Evolutionary conservation across 176 grass and related monocot genomes (phyloP).

Genomic region (Panicum miliaceum): DNA sequence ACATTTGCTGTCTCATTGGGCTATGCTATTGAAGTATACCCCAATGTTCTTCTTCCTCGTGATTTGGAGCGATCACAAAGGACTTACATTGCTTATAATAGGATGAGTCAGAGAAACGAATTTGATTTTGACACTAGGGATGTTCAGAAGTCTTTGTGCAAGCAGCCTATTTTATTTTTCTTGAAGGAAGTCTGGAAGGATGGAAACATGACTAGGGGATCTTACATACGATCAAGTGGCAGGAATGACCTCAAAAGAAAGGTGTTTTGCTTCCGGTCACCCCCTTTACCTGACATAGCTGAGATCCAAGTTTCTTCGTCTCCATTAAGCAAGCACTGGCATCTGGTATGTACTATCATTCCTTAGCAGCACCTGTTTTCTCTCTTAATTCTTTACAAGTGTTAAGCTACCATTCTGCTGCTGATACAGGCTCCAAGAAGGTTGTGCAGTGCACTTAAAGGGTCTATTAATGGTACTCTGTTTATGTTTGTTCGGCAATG

Average conservation of each 20-base stretch:
- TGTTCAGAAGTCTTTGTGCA: constrained; percentile 83
- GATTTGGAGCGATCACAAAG: constrained; percentile 79
- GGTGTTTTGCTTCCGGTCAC: constrained; percentile 81
- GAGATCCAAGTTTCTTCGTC: constrained; percentile 71
- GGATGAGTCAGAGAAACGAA: constrained; percentile 64
- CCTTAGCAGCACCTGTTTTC: constrained; percentile 18
- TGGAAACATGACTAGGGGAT: constrained; percentile 71
- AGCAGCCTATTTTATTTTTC: constrained; percentile 83
- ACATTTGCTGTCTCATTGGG: constrained; percentile 82
- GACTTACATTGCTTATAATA: constrained; percentile 87
- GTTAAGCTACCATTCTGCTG: constrained; percentile 40
- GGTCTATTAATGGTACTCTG: constrained; percentile 71
- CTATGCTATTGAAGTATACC: constrained; percentile 94
- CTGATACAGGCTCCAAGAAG: constrained; percentile 85
- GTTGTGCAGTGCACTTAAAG: constrained; percentile 68
- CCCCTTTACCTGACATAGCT: constrained; percentile 72
- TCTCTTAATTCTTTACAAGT: constrained; percentile 38
- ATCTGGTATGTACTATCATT: constrained; percentile 75
- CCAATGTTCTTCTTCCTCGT: constrained; percentile 72
- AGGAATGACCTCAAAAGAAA: constrained; percentile 89
- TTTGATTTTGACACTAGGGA: constrained; percentile 98
- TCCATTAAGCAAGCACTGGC: constrained; percentile 88
- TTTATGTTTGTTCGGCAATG: constrained; percentile 82
- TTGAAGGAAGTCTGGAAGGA: constrained; percentile 81
- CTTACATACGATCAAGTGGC: constrained; percentile 59